Conservation (phyloP, 75 land plant genomes). For the Sequoia sempervirens region DNA sequence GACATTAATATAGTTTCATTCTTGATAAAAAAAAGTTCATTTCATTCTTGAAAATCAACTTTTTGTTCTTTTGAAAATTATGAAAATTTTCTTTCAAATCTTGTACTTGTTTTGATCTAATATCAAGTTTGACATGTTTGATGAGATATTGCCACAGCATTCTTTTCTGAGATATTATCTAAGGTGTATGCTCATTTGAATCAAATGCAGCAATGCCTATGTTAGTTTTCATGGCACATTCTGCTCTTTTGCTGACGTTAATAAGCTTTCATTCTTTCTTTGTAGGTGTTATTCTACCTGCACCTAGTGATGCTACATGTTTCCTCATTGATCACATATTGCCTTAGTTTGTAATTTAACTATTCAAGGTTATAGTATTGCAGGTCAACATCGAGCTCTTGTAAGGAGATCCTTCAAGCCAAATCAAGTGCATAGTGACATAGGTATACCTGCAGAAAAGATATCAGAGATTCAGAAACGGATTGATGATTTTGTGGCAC, state of each 20-base stretch:
- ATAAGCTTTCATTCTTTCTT: neutral
- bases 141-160: neutral
- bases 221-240: neutral
- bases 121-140: neutral
- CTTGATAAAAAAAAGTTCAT: neutral
- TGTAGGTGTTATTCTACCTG: neutral
- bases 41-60: neutral
- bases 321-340: neutral
- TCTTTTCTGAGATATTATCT: neutral
- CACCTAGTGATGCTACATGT: neutral
- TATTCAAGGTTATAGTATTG: constrained; percentile 16
- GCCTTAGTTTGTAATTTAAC: neutral
- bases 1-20: neutral
- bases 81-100: neutral
- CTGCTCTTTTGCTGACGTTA: neutral
- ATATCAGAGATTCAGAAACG: constrained; percentile 45
- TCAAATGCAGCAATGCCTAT: neutral
- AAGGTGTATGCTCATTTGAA: neutral
- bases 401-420: constrained; percentile 37
- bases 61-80: neutral
- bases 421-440: constrained; percentile 41
- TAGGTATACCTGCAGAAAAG: constrained; percentile 56
- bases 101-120: neutral
- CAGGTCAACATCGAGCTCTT: constrained; percentile 55
- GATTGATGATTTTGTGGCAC: constrained; percentile 64